Conservation (phyloP, 2,329 filamentous ascomycete genomes). For the Ceratocystis albifundus region DNA sequence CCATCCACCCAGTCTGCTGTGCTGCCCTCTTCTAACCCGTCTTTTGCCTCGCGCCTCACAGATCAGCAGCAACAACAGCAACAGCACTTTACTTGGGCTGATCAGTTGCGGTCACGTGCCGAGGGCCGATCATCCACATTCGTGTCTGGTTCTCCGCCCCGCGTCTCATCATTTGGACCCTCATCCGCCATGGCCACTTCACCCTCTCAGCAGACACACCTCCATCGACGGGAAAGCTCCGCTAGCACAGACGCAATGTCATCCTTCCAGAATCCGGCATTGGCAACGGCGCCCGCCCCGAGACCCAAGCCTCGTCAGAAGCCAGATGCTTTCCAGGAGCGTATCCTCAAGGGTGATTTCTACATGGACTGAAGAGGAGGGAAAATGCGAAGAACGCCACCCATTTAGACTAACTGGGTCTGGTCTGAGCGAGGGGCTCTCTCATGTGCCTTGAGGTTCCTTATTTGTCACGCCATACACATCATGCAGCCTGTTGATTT, state of each 20-base stretch:
- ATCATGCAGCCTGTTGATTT: constrained; percentile 14
- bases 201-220: background rate
- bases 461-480: background rate
- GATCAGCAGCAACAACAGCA: constrained; percentile 51
- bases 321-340: constrained; percentile 90
- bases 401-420: background rate
- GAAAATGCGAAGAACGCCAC: background rate
- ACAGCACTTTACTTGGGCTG: constrained; percentile 85
- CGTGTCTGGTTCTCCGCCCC: constrained; percentile 19
- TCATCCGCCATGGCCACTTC: background rate
- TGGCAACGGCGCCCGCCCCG: constrained; percentile 25
- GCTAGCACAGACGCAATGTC: constrained; percentile 33
- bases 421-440: background rate
- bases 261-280: constrained; percentile 28
- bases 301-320: constrained; percentile 53
- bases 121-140: constrained; percentile 29
- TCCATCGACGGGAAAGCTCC: constrained; percentile 46
- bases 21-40: constrained; percentile 10
- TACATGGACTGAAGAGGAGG: constrained; percentile 67
- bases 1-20: constrained; percentile 1
- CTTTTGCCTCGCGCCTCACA: constrained; percentile 13
- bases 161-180: constrained; percentile 8
- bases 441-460: background rate
- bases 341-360: constrained; percentile 94
- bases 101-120: constrained; percentile 84